phyloP scores from a whole-genome alignment of 805 yeast genomes.

The Saturnispora kantuleensis region DNA sequence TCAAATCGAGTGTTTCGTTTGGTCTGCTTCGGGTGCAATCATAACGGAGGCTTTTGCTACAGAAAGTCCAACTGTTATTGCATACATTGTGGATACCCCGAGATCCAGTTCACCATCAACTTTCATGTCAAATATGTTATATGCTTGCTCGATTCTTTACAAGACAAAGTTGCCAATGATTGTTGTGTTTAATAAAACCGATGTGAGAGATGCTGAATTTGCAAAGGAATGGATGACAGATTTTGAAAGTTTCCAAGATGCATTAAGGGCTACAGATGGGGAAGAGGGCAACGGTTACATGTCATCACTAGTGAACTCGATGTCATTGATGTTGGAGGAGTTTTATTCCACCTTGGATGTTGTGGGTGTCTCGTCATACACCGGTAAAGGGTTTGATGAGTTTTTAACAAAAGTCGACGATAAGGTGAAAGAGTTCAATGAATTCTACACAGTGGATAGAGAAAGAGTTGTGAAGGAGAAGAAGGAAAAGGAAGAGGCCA shows the following conservation, averaged over 20 bases:
- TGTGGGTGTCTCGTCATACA: slow-evolving; percentile 84
- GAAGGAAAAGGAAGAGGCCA: slow-evolving; percentile 60
- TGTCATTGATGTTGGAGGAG: slow-evolving; percentile 94
- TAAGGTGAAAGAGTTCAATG: slow-evolving; percentile 80
- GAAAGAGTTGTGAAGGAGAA: slow-evolving; percentile 70
- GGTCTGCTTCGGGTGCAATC: slow-evolving; percentile 97
- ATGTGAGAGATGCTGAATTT: slow-evolving; percentile 72
- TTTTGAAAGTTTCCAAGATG: slow-evolving; percentile 82
- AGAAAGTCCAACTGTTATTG: slow-evolving; percentile 89
- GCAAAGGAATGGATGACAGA: slow-evolving; percentile 97
- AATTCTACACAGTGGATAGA: slow-evolving; percentile 76
- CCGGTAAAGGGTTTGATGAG: slow-evolving; percentile 92
- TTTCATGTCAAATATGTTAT: slow-evolving; percentile 95
- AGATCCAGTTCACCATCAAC: slow-evolving; percentile 91
- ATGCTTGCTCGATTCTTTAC: slow-evolving; percentile 93
- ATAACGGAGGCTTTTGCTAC: slow-evolving; percentile 96
- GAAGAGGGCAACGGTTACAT: slow-evolving; percentile 74
- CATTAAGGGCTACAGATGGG: slow-evolving; percentile 52
- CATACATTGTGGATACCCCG: slow-evolving; percentile 95
- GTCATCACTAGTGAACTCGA: slow-evolving; percentile 87
- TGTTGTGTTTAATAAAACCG: slow-evolving; percentile 91
- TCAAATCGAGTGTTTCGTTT: slow-evolving; percentile 94
- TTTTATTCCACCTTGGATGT: slow-evolving; percentile 89
- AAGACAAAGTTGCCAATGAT: slow-evolving; percentile 96
- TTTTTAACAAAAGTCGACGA: slow-evolving; percentile 75